A percentile compares a stretch with the other conserved stretches of the same genome.
Conservation (phyloP, 108 stramenopile species). For the Cyclotella kingstonii region DNA sequence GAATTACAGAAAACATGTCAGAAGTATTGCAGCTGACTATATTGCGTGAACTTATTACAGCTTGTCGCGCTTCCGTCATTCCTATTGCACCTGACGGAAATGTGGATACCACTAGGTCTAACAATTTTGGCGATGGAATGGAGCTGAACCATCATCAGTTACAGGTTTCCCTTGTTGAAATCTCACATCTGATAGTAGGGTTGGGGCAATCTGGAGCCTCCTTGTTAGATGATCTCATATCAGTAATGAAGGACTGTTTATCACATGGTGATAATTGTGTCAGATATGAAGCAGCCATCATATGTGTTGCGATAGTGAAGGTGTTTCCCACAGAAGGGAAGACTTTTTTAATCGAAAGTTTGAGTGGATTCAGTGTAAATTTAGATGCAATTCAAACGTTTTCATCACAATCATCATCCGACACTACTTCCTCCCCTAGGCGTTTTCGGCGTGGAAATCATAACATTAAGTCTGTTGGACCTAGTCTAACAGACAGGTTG, state of each 20-base stretch:
- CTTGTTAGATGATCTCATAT: conserved; percentile 56
- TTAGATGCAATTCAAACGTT: conserved; percentile 36
- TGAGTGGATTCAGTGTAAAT: conserved; percentile 37
- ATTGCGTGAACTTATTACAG: conserved; percentile 57
- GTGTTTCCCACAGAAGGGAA: conserved; percentile 63
- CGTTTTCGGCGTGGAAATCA: conserved; percentile 23
- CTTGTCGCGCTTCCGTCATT: conserved; percentile 31
- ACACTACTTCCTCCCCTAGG: conserved; percentile 11
- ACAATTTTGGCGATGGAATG: conserved; percentile 20
- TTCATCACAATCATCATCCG: conserved; percentile 14
- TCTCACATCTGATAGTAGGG: conserved; percentile 64
- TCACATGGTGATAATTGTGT: conserved; percentile 76
- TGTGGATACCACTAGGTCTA: conserved; percentile 10
- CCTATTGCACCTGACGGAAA: conserved; percentile 17
- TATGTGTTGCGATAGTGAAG: conserved; percentile 58
- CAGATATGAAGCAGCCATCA: conserved; percentile 77
- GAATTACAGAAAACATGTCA: conserved; percentile 67
- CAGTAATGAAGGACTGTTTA: conserved; percentile 57
- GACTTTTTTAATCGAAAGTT: conserved; percentile 45
- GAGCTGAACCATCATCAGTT: conserved; percentile 64
- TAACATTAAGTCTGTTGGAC: not conserved
- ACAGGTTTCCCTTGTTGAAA: conserved; percentile 80
- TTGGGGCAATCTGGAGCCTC: conserved; percentile 77
- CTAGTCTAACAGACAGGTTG: conserved; percentile 15
- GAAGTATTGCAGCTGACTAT: conserved; percentile 68